These are phyloP conservation scores for Lentinus brumalis DNA, from an alignment of 768 basidiomycete species.

Conservation along the genomic window DNA sequence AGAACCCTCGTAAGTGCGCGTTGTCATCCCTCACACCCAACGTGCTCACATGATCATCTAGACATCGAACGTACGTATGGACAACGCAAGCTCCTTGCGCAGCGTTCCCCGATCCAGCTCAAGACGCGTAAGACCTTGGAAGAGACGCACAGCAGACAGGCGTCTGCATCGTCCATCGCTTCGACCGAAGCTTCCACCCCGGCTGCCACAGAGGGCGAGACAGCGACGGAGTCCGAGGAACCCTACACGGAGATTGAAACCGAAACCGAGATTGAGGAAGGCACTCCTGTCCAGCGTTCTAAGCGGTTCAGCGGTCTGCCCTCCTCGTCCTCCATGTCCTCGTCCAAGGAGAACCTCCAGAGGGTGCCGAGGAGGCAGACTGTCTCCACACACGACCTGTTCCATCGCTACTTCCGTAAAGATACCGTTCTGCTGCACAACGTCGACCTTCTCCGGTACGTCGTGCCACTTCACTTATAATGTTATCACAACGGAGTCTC, in stretches of 20 bases:
- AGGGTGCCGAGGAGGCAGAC: constrained; percentile 9
- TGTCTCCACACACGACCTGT: constrained; percentile 82
- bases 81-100: constrained; percentile 85
- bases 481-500: too few species aligned
- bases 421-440: constrained; percentile 82
- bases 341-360: not conserved
- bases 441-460: constrained; percentile 83
- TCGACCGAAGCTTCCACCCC: constrained; percentile 48
- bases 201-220: constrained; percentile 70
- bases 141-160: constrained; percentile 23
- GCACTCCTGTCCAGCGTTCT: not conserved
- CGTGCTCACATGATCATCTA: not conserved
- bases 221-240: constrained; percentile 68
- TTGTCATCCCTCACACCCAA: not conserved
- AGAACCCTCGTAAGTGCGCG: constrained; percentile 84
- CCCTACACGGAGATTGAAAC: constrained; percentile 63
- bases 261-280: constrained; percentile 39
- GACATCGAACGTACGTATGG: constrained; percentile 74
- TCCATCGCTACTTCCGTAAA: constrained; percentile 87
- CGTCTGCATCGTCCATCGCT: constrained; percentile 27
- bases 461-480: not conserved
- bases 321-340: constrained; percentile 6
- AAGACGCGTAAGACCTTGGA: constrained; percentile 13
- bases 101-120: constrained; percentile 67
- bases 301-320: constrained; percentile 13